These are phyloP conservation scores for Curvularia lunata DNA, from an alignment of 2,329 filamentous ascomycete genomes.

Conservation along the genomic window DNA sequence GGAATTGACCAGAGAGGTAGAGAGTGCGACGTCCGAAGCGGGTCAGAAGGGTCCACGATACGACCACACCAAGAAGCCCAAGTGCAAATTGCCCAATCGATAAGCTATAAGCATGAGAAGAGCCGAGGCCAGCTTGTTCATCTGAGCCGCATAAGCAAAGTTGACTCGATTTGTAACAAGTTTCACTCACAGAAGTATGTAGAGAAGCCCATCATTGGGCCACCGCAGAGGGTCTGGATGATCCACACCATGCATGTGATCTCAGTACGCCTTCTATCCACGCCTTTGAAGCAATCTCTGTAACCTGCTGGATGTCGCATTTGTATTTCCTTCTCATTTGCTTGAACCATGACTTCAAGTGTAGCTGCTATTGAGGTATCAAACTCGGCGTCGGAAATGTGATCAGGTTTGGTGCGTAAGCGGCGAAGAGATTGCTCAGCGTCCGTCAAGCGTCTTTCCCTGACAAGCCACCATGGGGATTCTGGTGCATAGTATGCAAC, in stretches of 20 bases:
- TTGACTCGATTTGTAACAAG: neutral
- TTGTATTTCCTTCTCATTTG: conserved; percentile 74
- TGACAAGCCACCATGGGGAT: conserved; percentile 75
- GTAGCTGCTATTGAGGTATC: conserved; percentile 57
- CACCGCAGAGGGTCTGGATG: conserved; percentile 47
- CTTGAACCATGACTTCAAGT: conserved; percentile 88
- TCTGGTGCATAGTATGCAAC: conserved; percentile 71
- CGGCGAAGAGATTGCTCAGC: conserved; percentile 64
- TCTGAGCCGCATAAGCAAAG: conserved; percentile 10
- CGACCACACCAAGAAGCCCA: conserved; percentile 63
- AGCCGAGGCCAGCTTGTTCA: conserved; percentile 23
- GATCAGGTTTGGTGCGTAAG: conserved; percentile 37
- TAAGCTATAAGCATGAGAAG: conserved; percentile 13
- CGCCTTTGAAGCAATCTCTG: conserved; percentile 79
- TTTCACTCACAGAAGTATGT: conserved; percentile 50
- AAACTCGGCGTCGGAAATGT: conserved; percentile 16
- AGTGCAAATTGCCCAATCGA: conserved; percentile 21
- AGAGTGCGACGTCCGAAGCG: conserved; percentile 76
- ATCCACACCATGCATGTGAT: conserved; percentile 60
- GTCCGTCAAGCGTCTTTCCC: conserved; percentile 64
- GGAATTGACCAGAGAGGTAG: conserved; percentile 68
- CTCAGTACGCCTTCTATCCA: conserved; percentile 78
- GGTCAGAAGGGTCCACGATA: conserved; percentile 77
- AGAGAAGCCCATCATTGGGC: conserved; percentile 33
- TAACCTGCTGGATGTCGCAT: conserved; percentile 72